Conservation (phyloP, 2,329 filamentous ascomycete genomes). For the Alternaria atra region DNA sequence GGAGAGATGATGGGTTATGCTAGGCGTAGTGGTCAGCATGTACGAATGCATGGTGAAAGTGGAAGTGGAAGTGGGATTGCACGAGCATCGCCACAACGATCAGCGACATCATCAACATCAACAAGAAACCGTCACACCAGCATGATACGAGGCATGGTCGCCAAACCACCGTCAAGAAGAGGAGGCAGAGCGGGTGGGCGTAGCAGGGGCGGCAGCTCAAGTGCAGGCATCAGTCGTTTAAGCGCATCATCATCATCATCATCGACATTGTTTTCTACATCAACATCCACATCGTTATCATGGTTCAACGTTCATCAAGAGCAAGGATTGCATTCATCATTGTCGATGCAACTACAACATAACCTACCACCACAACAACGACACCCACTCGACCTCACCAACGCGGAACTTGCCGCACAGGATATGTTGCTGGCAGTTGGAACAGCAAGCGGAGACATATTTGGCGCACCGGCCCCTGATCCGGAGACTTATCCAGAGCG, state of each 20-base stretch:
- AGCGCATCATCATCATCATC: neutral
- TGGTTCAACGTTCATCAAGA: neutral
- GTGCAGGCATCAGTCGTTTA: slow-evolving; percentile 1
- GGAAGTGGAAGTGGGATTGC: slow-evolving; percentile 3
- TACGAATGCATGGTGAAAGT: neutral
- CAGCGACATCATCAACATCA: neutral
- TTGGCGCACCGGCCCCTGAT: neutral
- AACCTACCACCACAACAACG: neutral
- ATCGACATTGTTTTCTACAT: neutral
- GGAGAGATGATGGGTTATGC: neutral
- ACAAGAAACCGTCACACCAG: neutral
- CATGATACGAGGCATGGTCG: slow-evolving; percentile 1
- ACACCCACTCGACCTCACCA: neutral
- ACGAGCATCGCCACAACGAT: neutral
- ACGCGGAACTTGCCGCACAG: neutral
- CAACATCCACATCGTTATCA: neutral
- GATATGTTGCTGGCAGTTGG: neutral
- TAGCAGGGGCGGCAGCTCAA: slow-evolving; percentile 9
- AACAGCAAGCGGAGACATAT: slow-evolving; percentile 1
- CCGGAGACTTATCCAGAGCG: slow-evolving; percentile 3
- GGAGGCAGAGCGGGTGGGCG: slow-evolving; percentile 8
- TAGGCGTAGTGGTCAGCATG: neutral
- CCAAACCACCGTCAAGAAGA: slow-evolving; percentile 10
- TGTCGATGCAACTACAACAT: neutral
- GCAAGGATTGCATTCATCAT: neutral